Percentiles rank a stretch among this genome's conserved stretches.
Evolutionary conservation across 768 basidiomycete species (phyloP).

Genomic region (Tricholoma furcatifolium): DNA sequence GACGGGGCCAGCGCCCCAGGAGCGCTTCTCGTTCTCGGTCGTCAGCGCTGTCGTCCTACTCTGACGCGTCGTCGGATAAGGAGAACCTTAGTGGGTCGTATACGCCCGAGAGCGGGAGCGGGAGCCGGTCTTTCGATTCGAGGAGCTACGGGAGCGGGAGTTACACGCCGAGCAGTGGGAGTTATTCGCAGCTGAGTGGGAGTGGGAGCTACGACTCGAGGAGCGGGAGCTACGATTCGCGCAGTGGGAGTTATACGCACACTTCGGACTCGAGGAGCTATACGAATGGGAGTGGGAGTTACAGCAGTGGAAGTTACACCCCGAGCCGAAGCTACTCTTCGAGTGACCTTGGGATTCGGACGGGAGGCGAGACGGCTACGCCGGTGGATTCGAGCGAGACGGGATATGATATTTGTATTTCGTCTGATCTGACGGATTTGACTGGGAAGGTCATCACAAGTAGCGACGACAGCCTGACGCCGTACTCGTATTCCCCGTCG

Average conservation of each 20-base stretch:
- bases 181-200: constrained; percentile 10
- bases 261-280: constrained; percentile 30
- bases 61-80: constrained; percentile 53
- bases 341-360: constrained; percentile 15
- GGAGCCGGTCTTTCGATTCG: constrained; percentile 24
- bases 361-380: constrained; percentile 28
- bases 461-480: constrained; percentile 29
- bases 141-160: constrained; percentile 16
- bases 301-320: constrained; percentile 17
- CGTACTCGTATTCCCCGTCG: constrained; percentile 30
- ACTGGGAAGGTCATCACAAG: constrained; percentile 31
- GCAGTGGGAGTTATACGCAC: constrained; percentile 16
- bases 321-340: constrained; percentile 5
- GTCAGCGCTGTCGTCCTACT: constrained; percentile 32
- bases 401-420: constrained; percentile 52
- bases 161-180: background rate
- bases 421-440: constrained; percentile 47
- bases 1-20: constrained; percentile 47
- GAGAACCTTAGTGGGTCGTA: constrained; percentile 42
- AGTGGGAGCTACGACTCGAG: constrained; percentile 10
- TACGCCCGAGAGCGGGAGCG: constrained; percentile 29
- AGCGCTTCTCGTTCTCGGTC: constrained; percentile 39
- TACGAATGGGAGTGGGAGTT: constrained; percentile 20
- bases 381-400: constrained; percentile 44
- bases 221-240: constrained; percentile 10